phyloP scores from a whole-genome alignment of 306 rosid genomes.

The Crotalaria pallida region DNA sequence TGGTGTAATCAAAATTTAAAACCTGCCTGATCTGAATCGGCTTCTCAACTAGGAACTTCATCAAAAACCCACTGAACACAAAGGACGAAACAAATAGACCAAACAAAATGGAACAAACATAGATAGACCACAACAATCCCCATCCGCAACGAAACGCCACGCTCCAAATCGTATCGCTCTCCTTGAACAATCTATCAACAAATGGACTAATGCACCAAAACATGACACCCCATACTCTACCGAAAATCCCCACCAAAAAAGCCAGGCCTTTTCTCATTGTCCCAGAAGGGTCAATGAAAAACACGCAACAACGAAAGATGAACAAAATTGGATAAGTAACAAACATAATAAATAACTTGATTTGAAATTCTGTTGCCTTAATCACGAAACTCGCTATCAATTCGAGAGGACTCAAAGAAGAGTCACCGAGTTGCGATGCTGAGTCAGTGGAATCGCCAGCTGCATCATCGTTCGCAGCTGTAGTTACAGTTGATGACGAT shows the following conservation, averaged over 20 bases:
- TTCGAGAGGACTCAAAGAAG: too few species aligned
- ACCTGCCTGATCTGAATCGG: conserved; percentile 53
- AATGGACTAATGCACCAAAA: conserved; percentile 21
- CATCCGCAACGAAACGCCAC: conserved; percentile 47
- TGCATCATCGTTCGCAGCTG: conserved; percentile 23
- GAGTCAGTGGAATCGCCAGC: conserved; percentile 31
- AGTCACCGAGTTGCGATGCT: background rate
- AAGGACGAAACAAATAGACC: conserved; percentile 48
- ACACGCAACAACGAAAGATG: conserved; percentile 31
- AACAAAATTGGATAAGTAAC: conserved; percentile 43
- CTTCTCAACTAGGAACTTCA: conserved; percentile 50
- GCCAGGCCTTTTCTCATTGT: conserved; percentile 31
- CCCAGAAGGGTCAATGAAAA: conserved; percentile 53
- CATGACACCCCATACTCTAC: conserved; percentile 18
- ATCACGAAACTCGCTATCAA: too few species aligned
- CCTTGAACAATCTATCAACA: conserved; percentile 36
- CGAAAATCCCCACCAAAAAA: conserved; percentile 18
- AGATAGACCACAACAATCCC: conserved; percentile 63
- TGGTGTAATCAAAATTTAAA: conserved; percentile 27
- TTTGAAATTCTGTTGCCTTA: too few species aligned
- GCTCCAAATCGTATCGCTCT: conserved; percentile 43
- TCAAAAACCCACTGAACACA: conserved; percentile 41
- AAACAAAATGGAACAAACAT: conserved; percentile 44
- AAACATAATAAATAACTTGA: conserved; percentile 41
- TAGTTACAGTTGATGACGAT: conserved; percentile 57